Evolutionary conservation across 441 rosid species (phyloP).

Genomic region (Lepidium campestre): DNA sequence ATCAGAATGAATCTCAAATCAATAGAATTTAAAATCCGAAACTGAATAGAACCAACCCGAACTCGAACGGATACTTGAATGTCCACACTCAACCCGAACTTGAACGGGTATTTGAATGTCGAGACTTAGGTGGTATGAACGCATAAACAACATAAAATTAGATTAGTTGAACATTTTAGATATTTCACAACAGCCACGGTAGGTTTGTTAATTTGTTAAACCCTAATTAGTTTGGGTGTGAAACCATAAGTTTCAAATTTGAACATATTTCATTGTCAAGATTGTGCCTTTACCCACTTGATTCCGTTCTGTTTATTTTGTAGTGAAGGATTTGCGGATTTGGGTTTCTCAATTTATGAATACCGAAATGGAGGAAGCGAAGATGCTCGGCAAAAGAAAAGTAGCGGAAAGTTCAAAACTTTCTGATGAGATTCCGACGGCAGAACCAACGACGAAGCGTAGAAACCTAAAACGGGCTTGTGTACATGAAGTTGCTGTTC

Average conservation of each 20-base stretch:
- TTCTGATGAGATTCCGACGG: slow-evolving; percentile 34
- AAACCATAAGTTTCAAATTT: background rate
- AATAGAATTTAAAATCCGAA: too few species aligned
- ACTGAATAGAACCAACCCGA: too few species aligned
- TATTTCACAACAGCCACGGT: too few species aligned
- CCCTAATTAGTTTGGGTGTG: background rate
- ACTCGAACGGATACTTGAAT: too few species aligned
- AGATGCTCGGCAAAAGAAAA: slow-evolving; percentile 45
- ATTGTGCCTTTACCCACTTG: background rate
- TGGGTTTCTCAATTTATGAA: background rate
- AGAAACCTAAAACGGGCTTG: slow-evolving; percentile 60
- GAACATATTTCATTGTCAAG: background rate
- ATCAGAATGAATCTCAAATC: too few species aligned
- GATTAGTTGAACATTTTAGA: too few species aligned
- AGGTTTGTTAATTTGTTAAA: background rate
- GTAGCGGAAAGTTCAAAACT: slow-evolving; percentile 27
- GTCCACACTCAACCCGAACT: too few species aligned
- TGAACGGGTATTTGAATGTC: too few species aligned
- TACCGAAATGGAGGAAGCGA: slow-evolving; percentile 26
- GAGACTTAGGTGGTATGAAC: too few species aligned
- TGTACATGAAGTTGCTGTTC: slow-evolving; percentile 93
- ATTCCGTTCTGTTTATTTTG: background rate
- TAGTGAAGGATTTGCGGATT: background rate
- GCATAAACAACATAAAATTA: too few species aligned
- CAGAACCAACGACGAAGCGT: slow-evolving; percentile 48